Evolutionary conservation across 2,329 filamentous ascomycete genomes (phyloP).

Genomic region (Fusarium albidum): DNA sequence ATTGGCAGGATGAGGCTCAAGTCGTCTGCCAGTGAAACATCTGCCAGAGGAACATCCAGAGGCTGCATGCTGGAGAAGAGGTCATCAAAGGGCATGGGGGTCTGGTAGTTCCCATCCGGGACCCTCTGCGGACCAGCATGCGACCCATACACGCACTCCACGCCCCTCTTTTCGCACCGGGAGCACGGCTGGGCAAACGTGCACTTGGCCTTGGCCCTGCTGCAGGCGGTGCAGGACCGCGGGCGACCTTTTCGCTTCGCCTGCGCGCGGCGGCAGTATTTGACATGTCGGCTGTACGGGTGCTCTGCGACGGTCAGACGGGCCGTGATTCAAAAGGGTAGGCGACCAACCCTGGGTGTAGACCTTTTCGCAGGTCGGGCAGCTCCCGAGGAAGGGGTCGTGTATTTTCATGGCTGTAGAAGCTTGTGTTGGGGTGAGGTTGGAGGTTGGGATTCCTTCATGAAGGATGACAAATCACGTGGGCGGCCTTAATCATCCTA

Average conservation of each 20-base stretch:
- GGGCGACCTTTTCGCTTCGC: conserved; percentile 35
- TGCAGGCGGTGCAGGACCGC: conserved; percentile 35
- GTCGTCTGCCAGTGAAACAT: too few relatives aligned
- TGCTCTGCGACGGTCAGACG: conserved; percentile 13
- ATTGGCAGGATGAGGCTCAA: too few relatives aligned
- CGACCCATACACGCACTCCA: conserved; percentile 31
- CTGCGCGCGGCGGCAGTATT: conserved; percentile 38
- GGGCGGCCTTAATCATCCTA: too few relatives aligned
- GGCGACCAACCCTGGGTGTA: conserved; percentile 30
- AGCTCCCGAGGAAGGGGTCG: conserved; percentile 21
- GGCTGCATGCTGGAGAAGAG: too few relatives aligned
- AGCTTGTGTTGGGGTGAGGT: too few relatives aligned
- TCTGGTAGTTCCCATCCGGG: fast-evolving
- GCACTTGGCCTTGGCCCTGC: conserved; percentile 36
- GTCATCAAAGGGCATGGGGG: too few relatives aligned
- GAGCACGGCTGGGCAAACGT: conserved; percentile 35
- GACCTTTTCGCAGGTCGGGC: conserved; percentile 30
- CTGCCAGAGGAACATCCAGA: too few relatives aligned
- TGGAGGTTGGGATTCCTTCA: too few relatives aligned
- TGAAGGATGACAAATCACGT: too few relatives aligned
- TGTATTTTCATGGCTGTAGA: too few relatives aligned
- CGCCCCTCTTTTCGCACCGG: conserved; percentile 22
- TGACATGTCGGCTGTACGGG: conserved; percentile 37
- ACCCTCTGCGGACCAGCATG: too few relatives aligned
- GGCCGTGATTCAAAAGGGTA: fast-evolving